Percentiles rank a stretch among this genome's conserved stretches.
Evolutionary conservation across 2,329 filamentous ascomycete genomes (phyloP).

Genomic region (Aspergillus uvarum): DNA sequence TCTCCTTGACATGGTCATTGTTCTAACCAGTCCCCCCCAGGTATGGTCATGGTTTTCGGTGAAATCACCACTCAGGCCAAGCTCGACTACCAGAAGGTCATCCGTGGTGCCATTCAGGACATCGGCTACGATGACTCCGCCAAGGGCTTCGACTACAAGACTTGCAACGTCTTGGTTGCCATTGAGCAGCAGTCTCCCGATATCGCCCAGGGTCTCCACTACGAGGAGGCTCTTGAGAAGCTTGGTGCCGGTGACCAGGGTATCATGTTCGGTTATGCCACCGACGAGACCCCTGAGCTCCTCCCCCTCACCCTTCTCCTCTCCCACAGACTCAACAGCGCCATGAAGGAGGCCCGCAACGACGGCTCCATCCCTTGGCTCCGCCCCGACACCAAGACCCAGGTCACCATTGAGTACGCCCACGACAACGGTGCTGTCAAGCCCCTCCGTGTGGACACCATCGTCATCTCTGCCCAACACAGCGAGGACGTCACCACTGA

Average conservation of each 20-base stretch:
- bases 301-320: conserved; percentile 92
- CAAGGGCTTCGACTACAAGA: conserved; percentile 99
- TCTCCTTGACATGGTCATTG: conserved; percentile 15
- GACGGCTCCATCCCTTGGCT: conserved; percentile 90
- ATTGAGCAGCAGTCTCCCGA: conserved; percentile 99
- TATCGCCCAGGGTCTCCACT: conserved; percentile 98
- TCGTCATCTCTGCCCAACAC: conserved; percentile 97
- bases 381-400: conserved; percentile 98
- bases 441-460: conserved; percentile 88
- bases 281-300: conserved; percentile 96
- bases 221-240: conserved; percentile 95
- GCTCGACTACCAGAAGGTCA: conserved; percentile 97
- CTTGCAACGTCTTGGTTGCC: conserved; percentile 95
- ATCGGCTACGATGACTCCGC: conserved; percentile 96
- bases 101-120: conserved; percentile 92
- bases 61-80: conserved; percentile 97
- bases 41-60: conserved; percentile 96
- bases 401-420: conserved; percentile 98
- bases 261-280: conserved; percentile 99
- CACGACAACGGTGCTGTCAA: conserved; percentile 90
- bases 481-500: conserved; percentile 83
- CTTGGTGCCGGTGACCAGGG: conserved; percentile 99
- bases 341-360: conserved; percentile 86
- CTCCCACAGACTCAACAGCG: conserved; percentile 94
- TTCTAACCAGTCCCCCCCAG: conserved; percentile 27